Evolutionary conservation across 2,329 filamentous ascomycete genomes (phyloP).

Genomic region (Penicillium decumbens): DNA sequence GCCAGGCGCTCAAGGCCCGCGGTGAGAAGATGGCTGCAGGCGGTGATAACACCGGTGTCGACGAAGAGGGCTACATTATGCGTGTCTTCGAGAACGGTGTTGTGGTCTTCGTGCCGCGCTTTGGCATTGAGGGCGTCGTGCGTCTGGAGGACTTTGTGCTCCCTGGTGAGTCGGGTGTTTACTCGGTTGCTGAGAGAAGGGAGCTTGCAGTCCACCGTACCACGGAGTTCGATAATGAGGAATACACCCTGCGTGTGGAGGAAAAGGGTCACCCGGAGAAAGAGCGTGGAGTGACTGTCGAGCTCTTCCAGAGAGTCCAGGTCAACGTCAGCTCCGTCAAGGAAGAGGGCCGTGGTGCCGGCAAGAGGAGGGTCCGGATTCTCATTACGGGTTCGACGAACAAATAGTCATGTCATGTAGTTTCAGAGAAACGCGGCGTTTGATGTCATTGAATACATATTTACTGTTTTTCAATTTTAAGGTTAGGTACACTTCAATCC

Average conservation of each 20-base stretch:
- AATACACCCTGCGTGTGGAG: conserved; percentile 66
- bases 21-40: conserved; percentile 44
- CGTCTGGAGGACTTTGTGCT: conserved; percentile 76
- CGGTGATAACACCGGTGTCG: conserved; percentile 45
- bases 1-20: conserved; percentile 81
- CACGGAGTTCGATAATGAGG: conserved; percentile 77
- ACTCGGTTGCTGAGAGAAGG: conserved; percentile 31
- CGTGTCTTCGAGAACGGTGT: conserved; percentile 96
- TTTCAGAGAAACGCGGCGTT: conserved; percentile 14
- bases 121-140: conserved; percentile 91
- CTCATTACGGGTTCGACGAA: conserved; percentile 34
- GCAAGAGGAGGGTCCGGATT: conserved; percentile 67
- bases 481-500: not conserved
- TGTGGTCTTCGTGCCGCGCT: conserved; percentile 90
- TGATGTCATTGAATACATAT: not conserved
- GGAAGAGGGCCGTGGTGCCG: conserved; percentile 75
- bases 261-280: conserved; percentile 46
- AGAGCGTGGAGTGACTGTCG: conserved; percentile 52
- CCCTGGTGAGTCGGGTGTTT: conserved; percentile 49
- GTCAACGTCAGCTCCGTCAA: conserved; percentile 88
- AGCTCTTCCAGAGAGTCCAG: conserved; percentile 86
- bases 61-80: conserved; percentile 95
- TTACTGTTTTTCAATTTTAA: not conserved
- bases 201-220: conserved; percentile 53
- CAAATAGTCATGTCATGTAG: conserved; percentile 14